Percentiles rank a stretch among this genome's conserved stretches.
Conservation (phyloP, 2,329 filamentous ascomycete species). For the Scleromitrula shiraiana region DNA sequence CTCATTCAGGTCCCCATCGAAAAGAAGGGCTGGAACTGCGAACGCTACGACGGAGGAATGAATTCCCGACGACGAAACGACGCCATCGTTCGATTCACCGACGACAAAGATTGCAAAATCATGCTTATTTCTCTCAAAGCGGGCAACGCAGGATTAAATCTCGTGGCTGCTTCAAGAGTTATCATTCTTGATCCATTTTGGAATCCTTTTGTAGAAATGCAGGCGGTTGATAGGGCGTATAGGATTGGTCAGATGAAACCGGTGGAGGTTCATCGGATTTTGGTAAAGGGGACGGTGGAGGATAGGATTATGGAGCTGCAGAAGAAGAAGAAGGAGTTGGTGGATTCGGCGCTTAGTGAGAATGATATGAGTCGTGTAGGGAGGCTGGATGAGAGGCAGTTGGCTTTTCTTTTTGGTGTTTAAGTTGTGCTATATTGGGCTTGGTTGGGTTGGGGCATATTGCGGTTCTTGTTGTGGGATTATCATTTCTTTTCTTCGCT, state of each 20-base stretch:
- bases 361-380: conserved; percentile 57
- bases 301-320: conserved; percentile 77
- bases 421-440: neutral
- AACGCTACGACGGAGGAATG: conserved; percentile 73
- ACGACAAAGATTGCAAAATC: conserved; percentile 51
- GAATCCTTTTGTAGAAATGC: conserved; percentile 90
- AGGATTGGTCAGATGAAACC: conserved; percentile 71
- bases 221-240: conserved; percentile 84
- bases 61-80: conserved; percentile 55
- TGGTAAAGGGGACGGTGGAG: conserved; percentile 74
- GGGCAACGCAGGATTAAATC: conserved; percentile 78
- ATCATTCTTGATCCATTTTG: conserved; percentile 91
- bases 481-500: no score
- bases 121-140: conserved; percentile 75
- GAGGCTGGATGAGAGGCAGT: conserved; percentile 40
- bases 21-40: conserved; percentile 41
- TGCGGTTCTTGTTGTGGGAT: no score
- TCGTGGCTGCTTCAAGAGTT: conserved; percentile 74
- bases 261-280: conserved; percentile 72
- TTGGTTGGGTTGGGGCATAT: neutral
- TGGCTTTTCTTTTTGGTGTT: conserved; percentile 26
- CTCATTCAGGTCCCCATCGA: conserved; percentile 65
- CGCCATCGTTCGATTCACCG: conserved; percentile 57
- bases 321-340: conserved; percentile 67
- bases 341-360: conserved; percentile 75